Evolutionary conservation across 2,329 filamentous ascomycete genomes (phyloP).

Genomic region (Hortaea werneckii): DNA sequence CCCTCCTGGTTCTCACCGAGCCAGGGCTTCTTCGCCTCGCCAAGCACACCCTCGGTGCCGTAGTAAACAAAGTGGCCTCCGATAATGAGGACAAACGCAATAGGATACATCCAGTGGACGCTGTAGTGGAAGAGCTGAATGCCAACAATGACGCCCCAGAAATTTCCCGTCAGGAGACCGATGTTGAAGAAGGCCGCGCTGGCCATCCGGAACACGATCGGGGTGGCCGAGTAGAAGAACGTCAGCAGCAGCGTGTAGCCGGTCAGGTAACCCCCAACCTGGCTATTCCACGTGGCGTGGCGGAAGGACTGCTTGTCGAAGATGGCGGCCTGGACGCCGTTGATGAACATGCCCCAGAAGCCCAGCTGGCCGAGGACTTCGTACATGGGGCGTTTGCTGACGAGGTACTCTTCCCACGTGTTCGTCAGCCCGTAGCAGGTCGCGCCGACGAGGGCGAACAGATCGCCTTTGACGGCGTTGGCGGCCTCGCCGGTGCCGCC

Average conservation of each 20-base stretch:
- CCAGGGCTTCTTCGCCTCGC: slow-evolving; percentile 92
- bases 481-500: slow-evolving; percentile 58
- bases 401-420: slow-evolving; percentile 88
- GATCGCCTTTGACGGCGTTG: slow-evolving; percentile 79
- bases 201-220: slow-evolving; percentile 79
- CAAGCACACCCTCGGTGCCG: slow-evolving; percentile 67
- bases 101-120: slow-evolving; percentile 86
- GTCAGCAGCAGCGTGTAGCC: slow-evolving; percentile 78
- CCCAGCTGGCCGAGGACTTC: slow-evolving; percentile 89
- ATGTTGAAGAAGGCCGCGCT: slow-evolving; percentile 96
- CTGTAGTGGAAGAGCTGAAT: slow-evolving; percentile 70
- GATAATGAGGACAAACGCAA: slow-evolving; percentile 90
- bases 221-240: slow-evolving; percentile 80
- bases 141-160: slow-evolving; percentile 93
- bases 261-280: slow-evolving; percentile 67
- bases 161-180: slow-evolving; percentile 78
- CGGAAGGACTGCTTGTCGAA: slow-evolving; percentile 72
- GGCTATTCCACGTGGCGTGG: slow-evolving; percentile 33
- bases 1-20: slow-evolving; percentile 75
- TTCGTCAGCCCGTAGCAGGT: slow-evolving; percentile 88
- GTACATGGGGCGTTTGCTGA: slow-evolving; percentile 75
- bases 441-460: slow-evolving; percentile 82
- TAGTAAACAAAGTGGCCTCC: slow-evolving; percentile 81
- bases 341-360: slow-evolving; percentile 81
- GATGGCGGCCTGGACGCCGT: slow-evolving; percentile 79